A percentile compares a stretch with the other conserved stretches of the same genome.
phyloP scores from a whole-genome alignment of 1,139 yeast genomes.

The Diutina siamensis region DNA sequence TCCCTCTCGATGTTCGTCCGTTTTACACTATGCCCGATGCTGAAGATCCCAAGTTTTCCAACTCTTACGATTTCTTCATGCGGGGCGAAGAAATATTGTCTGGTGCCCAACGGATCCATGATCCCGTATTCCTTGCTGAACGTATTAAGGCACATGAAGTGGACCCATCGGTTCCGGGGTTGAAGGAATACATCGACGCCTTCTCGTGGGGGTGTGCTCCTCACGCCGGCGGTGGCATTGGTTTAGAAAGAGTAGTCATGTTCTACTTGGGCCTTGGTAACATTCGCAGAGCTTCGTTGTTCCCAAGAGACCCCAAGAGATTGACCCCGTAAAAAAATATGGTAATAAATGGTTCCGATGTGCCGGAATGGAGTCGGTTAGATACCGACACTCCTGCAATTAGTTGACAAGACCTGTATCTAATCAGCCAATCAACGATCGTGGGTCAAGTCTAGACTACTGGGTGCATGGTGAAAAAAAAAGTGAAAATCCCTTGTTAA shows the following conservation, averaged over 20 bases:
- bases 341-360: neutral
- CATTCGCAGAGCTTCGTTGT: constrained; percentile 92
- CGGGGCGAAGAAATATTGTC: constrained; percentile 98
- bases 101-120: constrained; percentile 99
- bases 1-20: constrained; percentile 94
- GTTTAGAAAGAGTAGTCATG: constrained; percentile 97
- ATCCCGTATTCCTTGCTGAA: constrained; percentile 66
- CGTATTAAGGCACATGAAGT: constrained; percentile 80
- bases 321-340: constrained; percentile 51
- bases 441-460: neutral
- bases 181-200: constrained; percentile 84
- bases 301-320: constrained; percentile 98
- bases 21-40: constrained; percentile 99
- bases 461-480: neutral
- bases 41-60: constrained; percentile 80
- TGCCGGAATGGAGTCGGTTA: neutral
- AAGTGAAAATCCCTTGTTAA: neutral
- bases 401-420: neutral
- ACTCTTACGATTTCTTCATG: constrained; percentile 97
- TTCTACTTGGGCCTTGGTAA: constrained; percentile 93
- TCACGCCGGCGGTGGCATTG: constrained; percentile 99
- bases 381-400: neutral
- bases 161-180: constrained; percentile 70
- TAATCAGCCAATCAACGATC: neutral
- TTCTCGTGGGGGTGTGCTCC: constrained; percentile 95